phyloP scores from a whole-genome alignment of 306 rosid species.

The Trifolium pratense region DNA sequence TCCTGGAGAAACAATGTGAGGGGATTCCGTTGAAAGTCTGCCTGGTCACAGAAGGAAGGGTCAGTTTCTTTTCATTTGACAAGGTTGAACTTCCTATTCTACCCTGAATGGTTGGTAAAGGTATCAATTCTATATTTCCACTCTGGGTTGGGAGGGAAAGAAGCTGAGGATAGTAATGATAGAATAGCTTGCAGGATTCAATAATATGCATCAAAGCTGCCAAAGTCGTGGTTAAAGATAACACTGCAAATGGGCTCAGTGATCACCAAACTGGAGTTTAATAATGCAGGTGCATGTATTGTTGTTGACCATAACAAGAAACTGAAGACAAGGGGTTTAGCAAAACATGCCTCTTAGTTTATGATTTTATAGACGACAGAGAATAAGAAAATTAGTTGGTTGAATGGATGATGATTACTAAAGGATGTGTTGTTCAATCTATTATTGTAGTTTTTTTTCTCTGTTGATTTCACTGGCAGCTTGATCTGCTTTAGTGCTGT shows the following conservation, averaged over 20 bases:
- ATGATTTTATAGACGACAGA: background rate
- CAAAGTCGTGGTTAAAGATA: slow-evolving; percentile 22
- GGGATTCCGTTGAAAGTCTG: slow-evolving; percentile 71
- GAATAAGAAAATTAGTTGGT: slow-evolving; percentile 9
- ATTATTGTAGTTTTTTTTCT: background rate
- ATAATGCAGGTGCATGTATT: background rate
- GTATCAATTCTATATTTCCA: background rate
- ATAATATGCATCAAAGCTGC: slow-evolving; percentile 4
- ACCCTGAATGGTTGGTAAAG: slow-evolving; percentile 52
- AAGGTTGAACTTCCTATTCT: slow-evolving; percentile 69
- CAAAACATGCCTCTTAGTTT: slow-evolving; percentile 8
- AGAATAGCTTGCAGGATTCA: slow-evolving; percentile 25
- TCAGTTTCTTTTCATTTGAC: slow-evolving; percentile 77
- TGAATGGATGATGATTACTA: background rate
- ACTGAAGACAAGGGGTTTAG: background rate
- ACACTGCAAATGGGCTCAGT: background rate
- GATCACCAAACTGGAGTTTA: background rate
- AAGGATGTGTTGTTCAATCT: background rate
- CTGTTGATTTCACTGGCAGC: background rate
- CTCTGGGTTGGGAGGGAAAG: background rate
- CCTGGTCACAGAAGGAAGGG: slow-evolving; percentile 66
- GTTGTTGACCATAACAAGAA: slow-evolving; percentile 13
- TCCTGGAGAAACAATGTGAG: slow-evolving; percentile 57
- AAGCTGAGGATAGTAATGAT: slow-evolving; percentile 3
- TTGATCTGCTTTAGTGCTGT: background rate